Evolutionary conservation across 345 rosid genomes (phyloP).

Genomic region (Euclidium syriacum): DNA sequence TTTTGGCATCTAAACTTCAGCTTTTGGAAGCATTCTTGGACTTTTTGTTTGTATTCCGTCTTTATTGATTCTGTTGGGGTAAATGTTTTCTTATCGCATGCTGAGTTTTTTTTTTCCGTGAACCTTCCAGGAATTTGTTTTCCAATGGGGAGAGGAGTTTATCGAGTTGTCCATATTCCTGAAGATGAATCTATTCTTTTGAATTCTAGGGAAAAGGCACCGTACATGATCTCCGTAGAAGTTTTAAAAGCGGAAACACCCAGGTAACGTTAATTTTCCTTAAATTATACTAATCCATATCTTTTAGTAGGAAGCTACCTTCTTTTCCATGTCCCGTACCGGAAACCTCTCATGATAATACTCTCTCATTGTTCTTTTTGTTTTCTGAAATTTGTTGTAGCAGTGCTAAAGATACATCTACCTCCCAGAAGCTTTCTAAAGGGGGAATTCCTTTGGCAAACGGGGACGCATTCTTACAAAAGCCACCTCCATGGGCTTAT

Average conservation of each 20-base stretch:
- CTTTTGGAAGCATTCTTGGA: neutral
- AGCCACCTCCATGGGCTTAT: constrained; percentile 99
- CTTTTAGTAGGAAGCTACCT: neutral
- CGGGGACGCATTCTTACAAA: constrained; percentile 89
- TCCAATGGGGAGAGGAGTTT: constrained; percentile 96
- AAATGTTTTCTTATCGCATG: neutral
- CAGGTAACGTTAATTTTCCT: constrained; percentile 42
- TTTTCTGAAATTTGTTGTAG: constrained; percentile 33
- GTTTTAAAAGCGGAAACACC: constrained; percentile 80
- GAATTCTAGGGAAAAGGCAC: constrained; percentile 99
- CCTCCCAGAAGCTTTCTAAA: constrained; percentile 81
- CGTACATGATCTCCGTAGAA: constrained; percentile 85
- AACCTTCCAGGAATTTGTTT: constrained; percentile 78
- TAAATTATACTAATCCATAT: neutral
- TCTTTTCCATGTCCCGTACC: neutral
- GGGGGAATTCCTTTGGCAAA: constrained; percentile 99
- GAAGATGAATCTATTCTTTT: constrained; percentile 97
- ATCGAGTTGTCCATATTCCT: constrained; percentile 93
- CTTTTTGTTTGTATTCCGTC: neutral
- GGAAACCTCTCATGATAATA: neutral
- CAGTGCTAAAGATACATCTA: constrained; percentile 64
- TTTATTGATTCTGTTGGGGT: constrained; percentile 2
- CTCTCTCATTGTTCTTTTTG: constrained; percentile 17
- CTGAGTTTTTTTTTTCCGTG: constrained; percentile 8
- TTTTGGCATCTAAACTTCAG: constrained; percentile 10